These are phyloP conservation scores for Cordyceps cicadae DNA, from an alignment of 2,329 filamentous ascomycete species.

Conservation along the genomic window DNA sequence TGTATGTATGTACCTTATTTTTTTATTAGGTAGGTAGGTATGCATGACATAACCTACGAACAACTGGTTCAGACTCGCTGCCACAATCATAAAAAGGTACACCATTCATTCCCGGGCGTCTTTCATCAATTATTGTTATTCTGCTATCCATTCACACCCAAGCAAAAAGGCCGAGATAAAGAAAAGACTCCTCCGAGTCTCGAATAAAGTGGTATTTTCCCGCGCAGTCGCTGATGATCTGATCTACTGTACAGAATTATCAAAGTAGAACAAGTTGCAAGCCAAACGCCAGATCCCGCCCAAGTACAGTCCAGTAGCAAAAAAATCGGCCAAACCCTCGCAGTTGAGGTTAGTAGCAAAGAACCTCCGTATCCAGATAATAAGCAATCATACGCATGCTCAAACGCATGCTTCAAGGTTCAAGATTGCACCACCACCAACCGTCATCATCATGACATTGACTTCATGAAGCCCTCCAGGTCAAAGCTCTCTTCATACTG, in stretches of 20 bases:
- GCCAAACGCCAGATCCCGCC: conserved; percentile 2
- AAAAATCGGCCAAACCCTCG: background rate
- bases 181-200: conserved; percentile 1
- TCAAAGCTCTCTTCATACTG: conserved; percentile 99
- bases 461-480: conserved; percentile 88
- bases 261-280: background rate
- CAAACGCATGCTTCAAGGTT: background rate
- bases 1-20: too few relatives aligned
- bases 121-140: background rate
- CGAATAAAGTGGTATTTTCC: conserved; percentile 7
- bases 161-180: background rate
- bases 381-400: background rate
- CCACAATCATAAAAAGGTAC: background rate
- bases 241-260: conserved; percentile 5
- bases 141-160: background rate
- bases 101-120: background rate
- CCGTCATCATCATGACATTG: conserved; percentile 55
- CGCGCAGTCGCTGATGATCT: conserved; percentile 10
- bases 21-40: too few relatives aligned
- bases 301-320: background rate
- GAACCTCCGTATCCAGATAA: background rate
- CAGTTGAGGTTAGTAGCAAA: background rate
- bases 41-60: too few relatives aligned
- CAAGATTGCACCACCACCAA: background rate
- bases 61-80: background rate